Base-by-base conservation (phyloP, 2,329 filamentous ascomycete genomes). In the Cercospora nicotianae region DNA sequence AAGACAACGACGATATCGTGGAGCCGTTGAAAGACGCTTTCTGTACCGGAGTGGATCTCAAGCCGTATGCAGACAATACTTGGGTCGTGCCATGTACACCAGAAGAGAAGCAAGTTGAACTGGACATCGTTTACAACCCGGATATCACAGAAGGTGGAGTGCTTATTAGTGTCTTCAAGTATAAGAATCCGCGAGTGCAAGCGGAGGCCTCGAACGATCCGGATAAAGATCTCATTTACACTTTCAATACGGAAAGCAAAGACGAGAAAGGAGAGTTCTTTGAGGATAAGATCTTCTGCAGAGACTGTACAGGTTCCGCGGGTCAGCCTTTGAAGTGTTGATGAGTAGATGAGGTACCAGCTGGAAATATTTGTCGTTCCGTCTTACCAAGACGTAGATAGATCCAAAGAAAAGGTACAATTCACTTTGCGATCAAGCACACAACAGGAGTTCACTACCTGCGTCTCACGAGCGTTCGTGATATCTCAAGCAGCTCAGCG, bases 21-120 rank as follows among this genome's bases (percentile, higher is more conserved):
- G 66, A 70, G 9, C 39, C 66, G 6, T 31, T 68, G 16, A 66
- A 66, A 26, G 68, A 70, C 57, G 53, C 66, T 23, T 67, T 70
- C 60, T 70, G 68, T 33, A 7, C 53, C 7, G 68, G 66, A 57
- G 30, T 62, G 0, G 68, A 70, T 16, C 64, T 68, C 26, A 68
- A 66, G 18, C 66, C 66, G 0, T 70, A 68, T 60, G 64, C 58
- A 12, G 58, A 59, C 20, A 68, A 70, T 30, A 42, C 63, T 7
- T 70, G 68, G 68, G 57, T 48, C 9, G 66, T 70, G 23, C 53
- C 53, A 30, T 70, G 68, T 20, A 64, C 33, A 1, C 64, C 68
- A 6, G 60, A 42, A 12, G 60, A 64, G 42, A 60, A 48, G 9
- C 26, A 36, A 7, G 68, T 70, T n/a, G 68, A 70, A 30, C 48